A percentile compares a stretch with the other conserved stretches of the same genome.
phyloP scores from a whole-genome alignment of 257 asterid species.

The Orobanche coerulescens region DNA sequence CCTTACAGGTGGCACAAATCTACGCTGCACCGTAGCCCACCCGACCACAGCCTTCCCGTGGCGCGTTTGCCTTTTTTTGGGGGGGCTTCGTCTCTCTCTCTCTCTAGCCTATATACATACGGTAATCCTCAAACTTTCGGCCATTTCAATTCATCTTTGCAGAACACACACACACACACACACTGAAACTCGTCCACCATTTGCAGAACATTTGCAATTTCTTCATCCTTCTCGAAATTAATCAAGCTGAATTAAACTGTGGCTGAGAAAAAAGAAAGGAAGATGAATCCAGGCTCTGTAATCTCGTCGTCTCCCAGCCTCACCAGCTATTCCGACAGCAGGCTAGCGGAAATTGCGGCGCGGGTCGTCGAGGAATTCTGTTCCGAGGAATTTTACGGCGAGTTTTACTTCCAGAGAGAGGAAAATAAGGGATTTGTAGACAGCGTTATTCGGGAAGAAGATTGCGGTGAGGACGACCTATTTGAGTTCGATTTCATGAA shows the following conservation, averaged over 20 bases:
- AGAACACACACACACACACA: background rate
- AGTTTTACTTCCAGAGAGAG: slow-evolving; percentile 25
- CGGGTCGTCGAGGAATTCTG: slow-evolving; percentile 39
- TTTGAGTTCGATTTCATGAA: slow-evolving; percentile 36
- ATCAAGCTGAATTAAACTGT: no score
- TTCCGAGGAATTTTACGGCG: slow-evolving; percentile 25
- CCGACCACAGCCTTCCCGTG: slow-evolving; percentile 41
- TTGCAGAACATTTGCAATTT: background rate
- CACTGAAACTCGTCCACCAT: no score
- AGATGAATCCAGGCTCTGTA: slow-evolving; percentile 24
- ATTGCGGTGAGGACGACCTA: slow-evolving; percentile 26
- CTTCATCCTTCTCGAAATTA: background rate
- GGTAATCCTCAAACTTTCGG: slow-evolving; percentile 25
- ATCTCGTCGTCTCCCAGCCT: slow-evolving; percentile 42
- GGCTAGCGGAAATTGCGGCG: slow-evolving; percentile 35
- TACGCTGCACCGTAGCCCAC: slow-evolving; percentile 33
- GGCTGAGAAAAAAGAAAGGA: no score
- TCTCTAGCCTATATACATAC: background rate
- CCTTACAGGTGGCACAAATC: slow-evolving; percentile 25
- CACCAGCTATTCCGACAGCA: slow-evolving; percentile 36
- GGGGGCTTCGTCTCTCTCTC: background rate
- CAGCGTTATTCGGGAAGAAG: slow-evolving; percentile 2
- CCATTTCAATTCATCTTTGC: slow-evolving; percentile 25
- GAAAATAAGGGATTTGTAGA: slow-evolving; percentile 6
- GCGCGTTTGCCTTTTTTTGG: slow-evolving; percentile 26